phyloP scores from a whole-genome alignment of 495 filamentous ascomycete genomes.

The Penicillium longicatenatum region DNA sequence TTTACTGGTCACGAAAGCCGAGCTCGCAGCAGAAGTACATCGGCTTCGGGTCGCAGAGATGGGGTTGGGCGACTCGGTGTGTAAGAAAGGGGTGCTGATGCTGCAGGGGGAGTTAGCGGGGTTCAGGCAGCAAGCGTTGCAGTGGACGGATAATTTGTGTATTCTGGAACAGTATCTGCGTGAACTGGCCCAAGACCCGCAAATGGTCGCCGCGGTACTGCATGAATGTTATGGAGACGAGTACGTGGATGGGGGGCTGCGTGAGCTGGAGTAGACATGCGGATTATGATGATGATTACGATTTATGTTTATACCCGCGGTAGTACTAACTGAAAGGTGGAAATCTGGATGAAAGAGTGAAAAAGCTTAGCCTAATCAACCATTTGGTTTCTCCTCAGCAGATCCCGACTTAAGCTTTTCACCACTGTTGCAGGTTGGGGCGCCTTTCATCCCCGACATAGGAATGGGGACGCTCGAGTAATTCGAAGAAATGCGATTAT shows the following conservation, averaged over 20 bases:
- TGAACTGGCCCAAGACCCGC: slow-evolving; percentile 53
- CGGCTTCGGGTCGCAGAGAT: slow-evolving; percentile 24
- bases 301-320: background rate
- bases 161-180: slow-evolving; percentile 62
- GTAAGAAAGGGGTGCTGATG: slow-evolving; percentile 51
- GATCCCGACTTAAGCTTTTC: background rate
- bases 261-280: slow-evolving; percentile 35
- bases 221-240: slow-evolving; percentile 62
- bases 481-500: too few relatives aligned
- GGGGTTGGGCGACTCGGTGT: slow-evolving; percentile 42
- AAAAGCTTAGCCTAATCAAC: background rate
- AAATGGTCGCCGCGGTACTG: slow-evolving; percentile 53
- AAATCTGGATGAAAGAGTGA: background rate
- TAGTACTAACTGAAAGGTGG: too few relatives aligned
- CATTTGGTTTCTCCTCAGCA: background rate
- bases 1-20: slow-evolving; percentile 28
- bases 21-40: slow-evolving; percentile 29
- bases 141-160: slow-evolving; percentile 66
- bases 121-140: slow-evolving; percentile 49
- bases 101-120: slow-evolving; percentile 51
- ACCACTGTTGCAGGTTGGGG: too few relatives aligned
- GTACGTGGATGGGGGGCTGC: slow-evolving; percentile 63
- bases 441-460: too few relatives aligned
- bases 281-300: background rate
- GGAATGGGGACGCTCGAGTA: too few relatives aligned